Evolutionary conservation across 2,329 filamentous ascomycete genomes (phyloP).

Genomic region (Cryphonectria radicalis): DNA sequence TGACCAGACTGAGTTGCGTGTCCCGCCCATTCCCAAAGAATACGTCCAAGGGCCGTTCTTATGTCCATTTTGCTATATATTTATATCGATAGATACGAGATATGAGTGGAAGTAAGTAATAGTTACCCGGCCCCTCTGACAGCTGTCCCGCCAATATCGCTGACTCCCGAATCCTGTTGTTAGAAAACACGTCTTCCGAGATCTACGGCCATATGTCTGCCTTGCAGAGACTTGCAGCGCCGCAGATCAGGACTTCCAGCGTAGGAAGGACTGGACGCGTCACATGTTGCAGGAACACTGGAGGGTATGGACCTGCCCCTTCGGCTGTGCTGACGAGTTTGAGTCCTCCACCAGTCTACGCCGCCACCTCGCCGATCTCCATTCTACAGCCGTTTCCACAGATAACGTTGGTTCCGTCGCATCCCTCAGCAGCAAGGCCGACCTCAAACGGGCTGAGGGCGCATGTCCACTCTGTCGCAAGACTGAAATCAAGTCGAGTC

Average conservation of each 20-base stretch:
- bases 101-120: constrained; percentile 13
- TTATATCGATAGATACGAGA: background rate
- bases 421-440: constrained; percentile 1
- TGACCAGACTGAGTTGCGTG: constrained; percentile 5
- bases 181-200: constrained; percentile 15
- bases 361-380: background rate
- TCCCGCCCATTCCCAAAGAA: constrained; percentile 9
- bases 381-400: background rate
- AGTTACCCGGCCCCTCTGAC: background rate
- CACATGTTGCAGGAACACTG: constrained; percentile 19
- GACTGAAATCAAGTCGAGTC: background rate
- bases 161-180: background rate
- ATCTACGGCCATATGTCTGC: background rate
- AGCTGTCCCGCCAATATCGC: background rate
- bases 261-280: constrained; percentile 8
- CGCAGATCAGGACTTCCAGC: background rate
- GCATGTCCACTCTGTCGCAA: constrained; percentile 3
- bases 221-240: background rate
- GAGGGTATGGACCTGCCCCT: constrained; percentile 1
- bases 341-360: background rate
- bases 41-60: constrained; percentile 7
- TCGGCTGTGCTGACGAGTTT: background rate
- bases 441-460: background rate
- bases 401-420: background rate
- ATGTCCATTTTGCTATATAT: constrained; percentile 13